Percentiles rank a stretch among this genome's conserved stretches.
These are phyloP conservation scores for Neonectria coccinea DNA, from an alignment of 2,329 filamentous ascomycete species.

Conservation along the genomic window DNA sequence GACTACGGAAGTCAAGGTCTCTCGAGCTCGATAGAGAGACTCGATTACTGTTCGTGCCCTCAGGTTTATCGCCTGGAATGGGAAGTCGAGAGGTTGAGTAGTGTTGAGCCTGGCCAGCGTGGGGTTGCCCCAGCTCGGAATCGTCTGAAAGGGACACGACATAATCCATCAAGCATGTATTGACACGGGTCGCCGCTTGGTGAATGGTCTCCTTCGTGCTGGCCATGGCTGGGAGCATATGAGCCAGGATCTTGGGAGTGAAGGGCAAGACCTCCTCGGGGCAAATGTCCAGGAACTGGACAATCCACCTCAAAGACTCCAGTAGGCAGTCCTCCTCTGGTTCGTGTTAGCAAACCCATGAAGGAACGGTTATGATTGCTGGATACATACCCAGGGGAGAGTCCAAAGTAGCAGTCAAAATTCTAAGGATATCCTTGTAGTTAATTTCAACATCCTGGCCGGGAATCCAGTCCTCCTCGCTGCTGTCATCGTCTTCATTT, in stretches of 20 bases:
- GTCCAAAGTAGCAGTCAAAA: conserved; percentile 88
- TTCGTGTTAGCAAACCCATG: conserved; percentile 28
- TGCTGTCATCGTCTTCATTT: conserved; percentile 70
- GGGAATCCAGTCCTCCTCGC: conserved; percentile 95
- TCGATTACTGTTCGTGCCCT: conserved; percentile 62
- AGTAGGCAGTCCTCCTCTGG: conserved; percentile 90
- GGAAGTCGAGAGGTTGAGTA: conserved; percentile 56
- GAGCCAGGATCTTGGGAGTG: conserved; percentile 89
- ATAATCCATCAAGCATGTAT: conserved; percentile 91
- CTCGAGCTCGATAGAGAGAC: conserved; percentile 65
- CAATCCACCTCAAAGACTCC: conserved; percentile 93
- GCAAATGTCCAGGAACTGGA: conserved; percentile 96
- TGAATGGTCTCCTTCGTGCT: conserved; percentile 91
- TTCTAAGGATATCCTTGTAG: conserved; percentile 90
- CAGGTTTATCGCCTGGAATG: conserved; percentile 58
- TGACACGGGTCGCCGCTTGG: conserved; percentile 88
- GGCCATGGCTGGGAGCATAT: conserved; percentile 93
- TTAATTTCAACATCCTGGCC: conserved; percentile 97
- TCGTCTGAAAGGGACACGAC: conserved; percentile 91
- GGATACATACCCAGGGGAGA: conserved; percentile 75
- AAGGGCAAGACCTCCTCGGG: conserved; percentile 96
- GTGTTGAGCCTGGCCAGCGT: conserved; percentile 42
- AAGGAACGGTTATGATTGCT: background rate
- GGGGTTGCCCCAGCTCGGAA: conserved; percentile 47
- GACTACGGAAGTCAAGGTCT: conserved; percentile 65